Evolutionary conservation across 768 basidiomycete genomes (phyloP).

Genomic region (Panellus pusillus): DNA sequence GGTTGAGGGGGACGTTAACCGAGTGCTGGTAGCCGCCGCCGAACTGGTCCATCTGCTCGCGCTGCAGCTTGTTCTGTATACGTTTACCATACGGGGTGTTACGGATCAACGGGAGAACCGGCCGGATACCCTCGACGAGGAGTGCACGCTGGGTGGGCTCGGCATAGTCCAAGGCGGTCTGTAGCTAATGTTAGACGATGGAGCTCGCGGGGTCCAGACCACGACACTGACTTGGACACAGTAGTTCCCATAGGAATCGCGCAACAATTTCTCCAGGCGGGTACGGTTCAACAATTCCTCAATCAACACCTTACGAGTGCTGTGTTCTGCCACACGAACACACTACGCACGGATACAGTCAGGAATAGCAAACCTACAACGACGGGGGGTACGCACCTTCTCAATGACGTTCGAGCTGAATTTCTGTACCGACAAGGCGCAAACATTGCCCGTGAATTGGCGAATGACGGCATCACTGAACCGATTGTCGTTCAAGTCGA

Average conservation of each 20-base stretch:
- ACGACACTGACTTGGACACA: slow-evolving; percentile 72
- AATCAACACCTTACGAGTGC: slow-evolving; percentile 90
- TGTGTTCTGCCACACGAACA: slow-evolving; percentile 94
- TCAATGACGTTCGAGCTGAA: slow-evolving; percentile 99
- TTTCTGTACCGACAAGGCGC: slow-evolving; percentile 96
- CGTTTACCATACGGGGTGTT: slow-evolving; percentile 99
- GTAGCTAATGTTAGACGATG: slow-evolving; percentile 12
- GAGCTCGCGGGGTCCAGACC: slow-evolving; percentile 9
- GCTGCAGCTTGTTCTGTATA: slow-evolving; percentile 97
- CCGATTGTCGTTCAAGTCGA: slow-evolving; percentile 96
- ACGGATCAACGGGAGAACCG: slow-evolving; percentile 96
- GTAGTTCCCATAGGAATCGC: slow-evolving; percentile 96
- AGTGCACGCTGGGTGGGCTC: slow-evolving; percentile 90
- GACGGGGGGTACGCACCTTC: slow-evolving; percentile 54
- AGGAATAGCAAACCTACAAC: not conserved
- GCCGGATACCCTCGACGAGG: slow-evolving; percentile 95
- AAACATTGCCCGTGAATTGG: slow-evolving; percentile 97
- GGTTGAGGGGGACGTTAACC: slow-evolving; percentile 53
- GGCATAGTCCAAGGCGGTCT: slow-evolving; percentile 98
- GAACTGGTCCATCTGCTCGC: slow-evolving; percentile 80
- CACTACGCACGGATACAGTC: slow-evolving; percentile 41
- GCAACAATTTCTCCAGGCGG: slow-evolving; percentile 90
- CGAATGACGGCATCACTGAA: slow-evolving; percentile 98
- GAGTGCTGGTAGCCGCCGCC: slow-evolving; percentile 51
- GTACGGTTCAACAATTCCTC: slow-evolving; percentile 94